Evolutionary conservation across 2,329 filamentous ascomycete genomes (phyloP).

Genomic region (Colletotrichum aenigma): DNA sequence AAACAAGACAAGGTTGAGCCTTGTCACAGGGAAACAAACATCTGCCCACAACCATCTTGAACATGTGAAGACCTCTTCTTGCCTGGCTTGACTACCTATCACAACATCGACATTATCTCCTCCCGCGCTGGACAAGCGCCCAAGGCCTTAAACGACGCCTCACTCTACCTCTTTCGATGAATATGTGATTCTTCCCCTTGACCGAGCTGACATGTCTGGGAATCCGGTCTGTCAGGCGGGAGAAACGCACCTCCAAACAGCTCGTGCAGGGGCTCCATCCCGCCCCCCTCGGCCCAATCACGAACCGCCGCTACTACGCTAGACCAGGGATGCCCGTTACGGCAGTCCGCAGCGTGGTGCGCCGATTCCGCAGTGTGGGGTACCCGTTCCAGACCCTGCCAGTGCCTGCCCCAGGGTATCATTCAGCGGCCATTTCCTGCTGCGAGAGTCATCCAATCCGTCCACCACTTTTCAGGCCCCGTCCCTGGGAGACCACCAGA

Average conservation of each 20-base stretch:
- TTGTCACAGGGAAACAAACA: background rate
- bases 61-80: background rate
- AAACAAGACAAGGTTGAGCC: background rate
- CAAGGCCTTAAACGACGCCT: background rate
- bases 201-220: background rate
- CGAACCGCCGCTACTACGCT: background rate
- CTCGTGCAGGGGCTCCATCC: background rate
- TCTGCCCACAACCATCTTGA: background rate
- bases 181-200: background rate
- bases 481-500: background rate
- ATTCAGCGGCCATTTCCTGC: slow-evolving; percentile 4
- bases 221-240: background rate
- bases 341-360: slow-evolving; percentile 19
- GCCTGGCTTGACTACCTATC: background rate
- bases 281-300: background rate
- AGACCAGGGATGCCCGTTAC: slow-evolving; percentile 15
- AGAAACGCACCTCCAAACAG: background rate
- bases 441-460: slow-evolving; percentile 20
- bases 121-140: background rate
- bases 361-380: slow-evolving; percentile 22
- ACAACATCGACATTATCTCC: background rate
- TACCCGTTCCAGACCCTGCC: slow-evolving; percentile 17
- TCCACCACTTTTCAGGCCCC: background rate
- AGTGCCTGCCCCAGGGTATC: slow-evolving; percentile 5
- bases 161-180: background rate